phyloP scores from a whole-genome alignment of 1,284 basidiomycete species.

The Macrocybe sp. region DNA sequence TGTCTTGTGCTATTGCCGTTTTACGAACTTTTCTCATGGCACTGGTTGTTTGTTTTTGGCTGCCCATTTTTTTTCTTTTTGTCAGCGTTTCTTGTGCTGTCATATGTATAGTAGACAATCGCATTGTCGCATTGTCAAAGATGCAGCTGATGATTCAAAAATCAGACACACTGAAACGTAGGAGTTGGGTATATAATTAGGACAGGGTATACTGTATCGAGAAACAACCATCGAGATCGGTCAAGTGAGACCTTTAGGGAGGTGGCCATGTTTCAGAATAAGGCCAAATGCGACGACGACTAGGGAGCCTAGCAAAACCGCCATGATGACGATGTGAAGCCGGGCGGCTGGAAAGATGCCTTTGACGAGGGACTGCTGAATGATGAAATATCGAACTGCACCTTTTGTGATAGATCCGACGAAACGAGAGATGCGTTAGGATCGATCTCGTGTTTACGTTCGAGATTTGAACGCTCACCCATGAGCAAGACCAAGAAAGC shows the following conservation, averaged over 20 bases:
- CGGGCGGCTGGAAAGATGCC: conserved; percentile 10
- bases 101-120: too few relatives aligned
- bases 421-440: neutral
- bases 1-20: neutral
- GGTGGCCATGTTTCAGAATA: neutral
- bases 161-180: too few relatives aligned
- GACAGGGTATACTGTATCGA: too few relatives aligned
- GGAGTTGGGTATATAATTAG: too few relatives aligned
- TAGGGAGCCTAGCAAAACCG: conserved; percentile 6
- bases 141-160: too few relatives aligned
- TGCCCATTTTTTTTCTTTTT: neutral
- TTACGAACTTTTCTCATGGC: neutral
- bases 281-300: conserved; percentile 7
- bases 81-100: too few relatives aligned
- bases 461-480: conserved; percentile 2
- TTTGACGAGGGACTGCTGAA: conserved; percentile 9
- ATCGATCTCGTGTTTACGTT: neutral
- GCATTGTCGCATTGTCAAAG: too few relatives aligned
- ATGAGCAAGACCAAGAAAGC: conserved; percentile 5
- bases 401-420: conserved; percentile 1
- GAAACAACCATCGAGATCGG: too few relatives aligned
- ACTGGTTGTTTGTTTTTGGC: neutral
- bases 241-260: neutral
- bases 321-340: conserved; percentile 2
- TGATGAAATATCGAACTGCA: conserved; percentile 7